Percentiles rank a stretch among this genome's conserved stretches.
These are phyloP conservation scores for Ophiostoma montium DNA, from an alignment of 2,329 filamentous ascomycete species.

Conservation along the genomic window DNA sequence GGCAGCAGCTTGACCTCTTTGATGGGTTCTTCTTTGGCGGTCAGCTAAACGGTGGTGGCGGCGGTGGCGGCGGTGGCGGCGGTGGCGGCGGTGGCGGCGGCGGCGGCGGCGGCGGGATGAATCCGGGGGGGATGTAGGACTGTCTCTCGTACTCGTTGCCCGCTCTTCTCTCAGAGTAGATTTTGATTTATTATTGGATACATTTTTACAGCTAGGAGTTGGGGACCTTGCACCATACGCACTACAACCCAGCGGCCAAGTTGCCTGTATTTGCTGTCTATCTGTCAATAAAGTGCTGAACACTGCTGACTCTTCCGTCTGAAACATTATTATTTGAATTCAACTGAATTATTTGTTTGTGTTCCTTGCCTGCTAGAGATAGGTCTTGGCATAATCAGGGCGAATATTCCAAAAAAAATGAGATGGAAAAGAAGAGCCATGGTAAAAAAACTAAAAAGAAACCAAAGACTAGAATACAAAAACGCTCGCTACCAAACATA, in stretches of 20 bases:
- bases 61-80: slow-evolving; percentile 16
- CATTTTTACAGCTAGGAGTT: not conserved
- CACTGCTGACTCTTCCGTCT: no score
- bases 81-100: slow-evolving; percentile 15
- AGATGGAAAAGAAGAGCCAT: no score
- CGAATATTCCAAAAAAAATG: no score
- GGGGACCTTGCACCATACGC: not conserved
- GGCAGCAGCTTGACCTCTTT: slow-evolving; percentile 51
- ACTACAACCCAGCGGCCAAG: not conserved
- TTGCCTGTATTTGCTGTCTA: not conserved
- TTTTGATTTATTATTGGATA: not conserved
- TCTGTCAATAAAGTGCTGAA: no score
- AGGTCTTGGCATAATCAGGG: no score
- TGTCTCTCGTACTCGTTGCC: no score
- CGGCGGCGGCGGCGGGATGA: slow-evolving; percentile 14
- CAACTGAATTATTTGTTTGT: no score
- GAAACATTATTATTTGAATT: no score
- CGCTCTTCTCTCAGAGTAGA: not conserved
- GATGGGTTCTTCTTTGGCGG: slow-evolving; percentile 61
- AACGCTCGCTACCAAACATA: no score
- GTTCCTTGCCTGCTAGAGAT: no score
- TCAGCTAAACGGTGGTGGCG: slow-evolving; percentile 25
- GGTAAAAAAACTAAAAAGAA: no score
- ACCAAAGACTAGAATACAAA: no score
- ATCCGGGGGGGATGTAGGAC: not conserved